These are phyloP conservation scores for Trichaptum fuscoviolaceum DNA, from an alignment of 768 basidiomycete genomes.

Conservation along the genomic window DNA sequence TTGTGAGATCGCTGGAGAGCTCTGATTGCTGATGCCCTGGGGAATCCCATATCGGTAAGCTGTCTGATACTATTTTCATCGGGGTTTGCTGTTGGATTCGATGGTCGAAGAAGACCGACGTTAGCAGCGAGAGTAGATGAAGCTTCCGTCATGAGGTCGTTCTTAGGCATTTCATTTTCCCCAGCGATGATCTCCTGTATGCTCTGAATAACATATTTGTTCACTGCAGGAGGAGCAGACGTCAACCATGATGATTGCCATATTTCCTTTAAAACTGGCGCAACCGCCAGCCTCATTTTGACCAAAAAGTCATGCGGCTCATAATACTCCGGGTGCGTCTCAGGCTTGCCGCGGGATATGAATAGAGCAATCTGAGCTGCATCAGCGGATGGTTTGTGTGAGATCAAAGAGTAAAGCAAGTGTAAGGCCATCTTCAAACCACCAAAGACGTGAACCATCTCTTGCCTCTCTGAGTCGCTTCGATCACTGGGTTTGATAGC, in stretches of 20 bases:
- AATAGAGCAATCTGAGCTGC: slow-evolving; percentile 76
- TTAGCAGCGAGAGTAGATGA: slow-evolving; percentile 29
- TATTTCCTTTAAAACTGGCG: slow-evolving; percentile 61
- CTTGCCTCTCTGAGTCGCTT: slow-evolving; percentile 50
- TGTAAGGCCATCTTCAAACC: slow-evolving; percentile 79
- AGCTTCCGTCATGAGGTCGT: slow-evolving; percentile 34
- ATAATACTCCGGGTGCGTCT: slow-evolving; percentile 74
- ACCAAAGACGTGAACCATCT: slow-evolving; percentile 70
- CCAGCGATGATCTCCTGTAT: slow-evolving; percentile 78
- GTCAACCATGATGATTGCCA: slow-evolving; percentile 87
- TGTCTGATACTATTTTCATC: slow-evolving; percentile 79
- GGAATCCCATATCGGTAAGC: slow-evolving; percentile 96
- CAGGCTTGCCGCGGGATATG: slow-evolving; percentile 70
- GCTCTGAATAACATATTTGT: slow-evolving; percentile 68
- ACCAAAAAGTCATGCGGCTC: slow-evolving; percentile 87
- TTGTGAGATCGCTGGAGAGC: slow-evolving; percentile 84
- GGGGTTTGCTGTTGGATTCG: slow-evolving; percentile 35
- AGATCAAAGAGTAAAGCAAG: slow-evolving; percentile 69
- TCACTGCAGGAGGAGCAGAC: slow-evolving; percentile 66
- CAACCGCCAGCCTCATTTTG: slow-evolving; percentile 60
- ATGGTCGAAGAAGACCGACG: slow-evolving; percentile 23
- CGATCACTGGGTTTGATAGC: slow-evolving; percentile 51
- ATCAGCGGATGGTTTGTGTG: slow-evolving; percentile 77
- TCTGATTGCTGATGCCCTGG: slow-evolving; percentile 77
- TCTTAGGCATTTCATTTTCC: slow-evolving; percentile 70